Evolutionary conservation across 768 basidiomycete genomes (phyloP).

Genomic region (Leucosporidium scottii): DNA sequence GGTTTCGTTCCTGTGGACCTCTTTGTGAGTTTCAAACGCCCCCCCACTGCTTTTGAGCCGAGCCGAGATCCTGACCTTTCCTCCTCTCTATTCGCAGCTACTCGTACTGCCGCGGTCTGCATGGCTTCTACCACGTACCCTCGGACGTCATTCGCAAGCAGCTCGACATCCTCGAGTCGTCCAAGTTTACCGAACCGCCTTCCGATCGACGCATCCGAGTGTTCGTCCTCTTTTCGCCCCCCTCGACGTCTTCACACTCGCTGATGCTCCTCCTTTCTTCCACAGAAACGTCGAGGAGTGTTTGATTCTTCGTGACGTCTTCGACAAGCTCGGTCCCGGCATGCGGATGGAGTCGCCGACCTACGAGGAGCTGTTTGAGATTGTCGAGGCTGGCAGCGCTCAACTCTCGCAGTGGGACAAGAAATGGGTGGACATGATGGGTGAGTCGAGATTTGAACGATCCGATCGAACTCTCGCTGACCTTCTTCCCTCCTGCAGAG

Average conservation of each 20-base stretch:
- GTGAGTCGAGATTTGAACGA: background rate
- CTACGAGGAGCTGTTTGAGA: background rate
- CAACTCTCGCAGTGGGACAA: constrained; percentile 12
- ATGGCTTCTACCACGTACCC: constrained; percentile 2
- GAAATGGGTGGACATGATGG: constrained; percentile 9
- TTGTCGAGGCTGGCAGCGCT: constrained; percentile 7
- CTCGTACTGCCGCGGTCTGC: constrained; percentile 15
- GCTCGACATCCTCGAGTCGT: constrained; percentile 13
- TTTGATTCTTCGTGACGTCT: constrained; percentile 9
- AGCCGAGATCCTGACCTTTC: background rate
- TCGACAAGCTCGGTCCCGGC: constrained; percentile 16
- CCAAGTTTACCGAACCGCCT: background rate
- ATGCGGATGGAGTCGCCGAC: background rate
- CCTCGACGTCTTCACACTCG: background rate
- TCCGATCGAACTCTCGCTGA: background rate
- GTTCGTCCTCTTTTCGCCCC: constrained; percentile 4
- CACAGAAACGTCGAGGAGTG: constrained; percentile 24
- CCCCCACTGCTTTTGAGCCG: no score
- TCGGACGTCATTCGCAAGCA: constrained; percentile 6
- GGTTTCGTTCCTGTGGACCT: constrained; percentile 14
- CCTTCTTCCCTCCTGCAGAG: constrained; percentile 10
- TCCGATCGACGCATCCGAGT: constrained; percentile 19
- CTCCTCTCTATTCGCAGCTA: constrained; percentile 7
- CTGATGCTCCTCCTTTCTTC: background rate
- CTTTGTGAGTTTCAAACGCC: constrained; percentile 28